Evolutionary conservation across 345 rosid genomes (phyloP), one percentile per base, ranked within the genome.

Genomic region (Sisymbrium altissimum): DNA sequence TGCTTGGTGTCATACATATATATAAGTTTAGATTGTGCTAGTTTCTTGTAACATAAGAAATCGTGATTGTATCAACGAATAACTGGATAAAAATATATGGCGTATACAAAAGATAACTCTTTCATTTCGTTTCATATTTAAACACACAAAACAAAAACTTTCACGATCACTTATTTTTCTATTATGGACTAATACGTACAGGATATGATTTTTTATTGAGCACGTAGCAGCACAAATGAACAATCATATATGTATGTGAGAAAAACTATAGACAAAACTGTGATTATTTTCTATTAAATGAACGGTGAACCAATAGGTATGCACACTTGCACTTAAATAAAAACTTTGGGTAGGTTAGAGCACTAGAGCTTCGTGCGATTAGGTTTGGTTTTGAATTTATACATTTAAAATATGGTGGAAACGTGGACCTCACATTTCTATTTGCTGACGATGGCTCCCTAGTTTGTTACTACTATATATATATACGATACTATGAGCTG

Each of bases 281-380:
- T 4, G 0, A 15, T 45, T 45, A 8, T 30, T 40, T 38, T n/a
- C 0, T 53, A 36, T 35, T 45, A 35, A 65, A 15, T 45, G 9
- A 71, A 71, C 0, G 52, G 60, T 49, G 68, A 29, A 27, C 18
- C 13, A 17, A 38, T 38, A 49, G 14, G 27, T 36, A 27, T 4
- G 29, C 35, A 63, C 17, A 53, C 25, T 63, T 29, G 30, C 27
- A 11, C 46, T 25, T n/a, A 36, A 30, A 65, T 4, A 17, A 33
- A 33, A 41, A 4, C 6, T 41, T 44, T 58, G 9, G 78, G 73
- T 74, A 58, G 73, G 78, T 74, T 74, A 48, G 62, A 58, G 78
- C 78, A 74, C 53, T 74, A 74, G 43, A 36, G 52, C 35, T 11
- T 39, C 29, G 53, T 58, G 71, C 59, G 27, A 18, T 49, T 73